Conservation (phyloP, 1,139 yeast genomes). For the Candida sanyaensis region DNA sequence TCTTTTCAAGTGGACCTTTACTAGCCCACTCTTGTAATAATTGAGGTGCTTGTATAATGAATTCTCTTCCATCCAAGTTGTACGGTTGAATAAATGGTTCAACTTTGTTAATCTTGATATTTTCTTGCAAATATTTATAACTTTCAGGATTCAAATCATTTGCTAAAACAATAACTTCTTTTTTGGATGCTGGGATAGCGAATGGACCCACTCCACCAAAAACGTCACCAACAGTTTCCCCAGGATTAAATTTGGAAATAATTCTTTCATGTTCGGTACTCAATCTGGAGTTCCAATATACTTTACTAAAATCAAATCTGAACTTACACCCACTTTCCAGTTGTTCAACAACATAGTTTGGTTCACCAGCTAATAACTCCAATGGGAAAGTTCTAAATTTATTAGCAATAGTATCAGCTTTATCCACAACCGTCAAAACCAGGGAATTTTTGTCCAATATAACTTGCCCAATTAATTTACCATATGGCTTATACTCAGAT, state of each 20-base stretch:
- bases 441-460: conserved; percentile 82
- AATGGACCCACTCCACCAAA: conserved; percentile 99
- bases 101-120: conserved; percentile 67
- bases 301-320: conserved; percentile 86
- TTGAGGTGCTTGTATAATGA: conserved; percentile 63
- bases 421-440: conserved; percentile 91
- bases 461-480: conserved; percentile 81
- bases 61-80: conserved; percentile 82
- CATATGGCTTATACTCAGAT: conserved; percentile 84
- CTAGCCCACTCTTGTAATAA: conserved; percentile 45
- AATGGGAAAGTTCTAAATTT: conserved; percentile 89
- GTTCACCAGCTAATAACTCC: conserved; percentile 88
- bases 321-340: conserved; percentile 86
- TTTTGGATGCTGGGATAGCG: conserved; percentile 94
- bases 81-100: conserved; percentile 58
- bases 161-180: conserved; percentile 76
- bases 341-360: conserved; percentile 78
- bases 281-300: conserved; percentile 95
- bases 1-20: conserved; percentile 27
- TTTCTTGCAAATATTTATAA: conserved; percentile 64
- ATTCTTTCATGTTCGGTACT: conserved; percentile 92
- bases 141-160: conserved; percentile 94
- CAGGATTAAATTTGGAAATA: conserved; percentile 57
- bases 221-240: conserved; percentile 87
- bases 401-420: conserved; percentile 82